Conservation (phyloP, 768 basidiomycete genomes). For the Leccinum truebloodii region DNA sequence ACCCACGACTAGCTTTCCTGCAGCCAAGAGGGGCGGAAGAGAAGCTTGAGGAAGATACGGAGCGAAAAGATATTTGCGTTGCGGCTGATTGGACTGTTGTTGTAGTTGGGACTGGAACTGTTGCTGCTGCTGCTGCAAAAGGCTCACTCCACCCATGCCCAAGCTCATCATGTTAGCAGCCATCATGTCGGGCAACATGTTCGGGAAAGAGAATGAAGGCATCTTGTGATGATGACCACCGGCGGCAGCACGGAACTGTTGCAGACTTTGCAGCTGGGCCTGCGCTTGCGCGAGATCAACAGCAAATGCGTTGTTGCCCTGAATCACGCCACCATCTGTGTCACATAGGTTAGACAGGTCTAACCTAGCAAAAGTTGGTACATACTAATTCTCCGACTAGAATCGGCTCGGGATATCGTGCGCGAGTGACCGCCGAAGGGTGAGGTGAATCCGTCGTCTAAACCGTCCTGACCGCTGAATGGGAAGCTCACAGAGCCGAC, state of each 20-base stretch:
- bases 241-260: constrained; percentile 94
- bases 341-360: constrained; percentile 13
- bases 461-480: constrained; percentile 59
- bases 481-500: constrained; percentile 52
- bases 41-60: constrained; percentile 98
- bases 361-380: constrained; percentile 16
- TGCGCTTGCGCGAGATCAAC: constrained; percentile 95
- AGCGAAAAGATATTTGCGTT: constrained; percentile 97
- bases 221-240: constrained; percentile 96
- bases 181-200: constrained; percentile 97
- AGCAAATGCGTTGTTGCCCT: constrained; percentile 63
- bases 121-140: constrained; percentile 91
- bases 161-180: constrained; percentile 96
- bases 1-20: constrained; percentile 97
- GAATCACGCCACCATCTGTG: constrained; percentile 71
- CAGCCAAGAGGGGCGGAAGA: constrained; percentile 91
- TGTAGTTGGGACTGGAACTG: constrained; percentile 96
- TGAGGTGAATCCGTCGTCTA: constrained; percentile 79
- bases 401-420: constrained; percentile 73
- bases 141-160: constrained; percentile 75
- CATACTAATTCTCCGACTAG: constrained; percentile 89
- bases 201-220: constrained; percentile 97
- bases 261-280: constrained; percentile 92
- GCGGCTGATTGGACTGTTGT: constrained; percentile 88
- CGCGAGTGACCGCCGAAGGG: constrained; percentile 70